Base-by-base conservation (phyloP, 2,329 filamentous ascomycete species). In the Anthostomella pinea region DNA sequence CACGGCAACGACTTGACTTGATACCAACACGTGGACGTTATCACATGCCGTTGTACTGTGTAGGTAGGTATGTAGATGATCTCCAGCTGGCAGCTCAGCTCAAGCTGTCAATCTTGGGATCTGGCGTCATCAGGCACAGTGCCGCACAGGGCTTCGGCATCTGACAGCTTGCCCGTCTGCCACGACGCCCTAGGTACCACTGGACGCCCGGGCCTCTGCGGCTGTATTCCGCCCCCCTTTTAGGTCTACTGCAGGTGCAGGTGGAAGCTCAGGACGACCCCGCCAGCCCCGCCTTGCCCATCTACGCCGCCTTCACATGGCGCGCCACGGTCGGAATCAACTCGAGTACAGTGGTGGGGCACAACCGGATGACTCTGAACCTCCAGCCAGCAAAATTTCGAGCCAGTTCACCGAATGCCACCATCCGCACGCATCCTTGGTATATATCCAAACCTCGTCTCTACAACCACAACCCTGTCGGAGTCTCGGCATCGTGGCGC, bases 351-450 rank as follows among this genome's bases (percentile, higher is more conserved):
- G 48, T 56, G 54, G 54, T 58, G 54, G 54, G 54, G 54, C 44
- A 58, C 52, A 49, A 53, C 31, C 23, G 23, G 35, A 49, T 53
- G 48, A 57, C 53, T 56, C 54, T 45, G 43, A 46, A 35, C 29
- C 20, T 25, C 15, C 14, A 31, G 8, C 22, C 13, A 9, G 16
- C 8, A 31, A 42, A 38, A 39, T 26, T 38, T 43, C 19, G 23
- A 25, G 28, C 18, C 20, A 26, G 30, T 20, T 17, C 24, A 38
- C 21, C 30, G 29, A 13, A 21, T 23, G 13, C 15, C 13, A 19
- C 24, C 6, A 17, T 7, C 10, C 15, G 15, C 14, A 14, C 18
- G 3, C 5, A 21, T 20, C 15, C 9, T 6, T 14, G 27, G 27
- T 29, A 17, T n/a, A n/a, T n/a, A n/a, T n/a, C n/a, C n/a, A n/a